Evolutionary conservation across 805 yeast species (phyloP).

Genomic region (Candida boleticola): DNA sequence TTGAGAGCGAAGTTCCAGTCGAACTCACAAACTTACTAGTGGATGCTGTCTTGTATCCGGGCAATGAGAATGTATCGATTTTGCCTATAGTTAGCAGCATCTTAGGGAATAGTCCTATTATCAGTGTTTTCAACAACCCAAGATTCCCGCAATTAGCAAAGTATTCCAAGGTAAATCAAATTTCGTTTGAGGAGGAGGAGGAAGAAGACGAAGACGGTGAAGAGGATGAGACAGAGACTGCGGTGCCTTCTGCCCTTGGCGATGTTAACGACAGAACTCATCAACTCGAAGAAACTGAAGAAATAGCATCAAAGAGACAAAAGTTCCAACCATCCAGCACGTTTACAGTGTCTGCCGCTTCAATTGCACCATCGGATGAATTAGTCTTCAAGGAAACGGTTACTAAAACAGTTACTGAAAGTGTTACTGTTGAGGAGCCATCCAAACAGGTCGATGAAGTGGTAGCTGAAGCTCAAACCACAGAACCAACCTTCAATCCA

Average conservation of each 20-base stretch:
- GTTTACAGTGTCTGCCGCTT: neutral
- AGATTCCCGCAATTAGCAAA: conserved; percentile 58
- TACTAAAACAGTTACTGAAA: neutral
- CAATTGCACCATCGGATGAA: neutral
- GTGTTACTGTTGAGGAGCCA: conserved; percentile 3
- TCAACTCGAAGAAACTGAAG: conserved; percentile 42
- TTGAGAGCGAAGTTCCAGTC: conserved; percentile 21
- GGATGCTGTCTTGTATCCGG: conserved; percentile 66
- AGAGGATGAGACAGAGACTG: conserved; percentile 10
- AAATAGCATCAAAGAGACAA: conserved; percentile 39
- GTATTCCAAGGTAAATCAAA: conserved; percentile 31
- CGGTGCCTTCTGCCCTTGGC: neutral
- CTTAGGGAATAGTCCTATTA: conserved; percentile 46
- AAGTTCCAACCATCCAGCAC: neutral
- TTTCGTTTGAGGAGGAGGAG: conserved; percentile 34
- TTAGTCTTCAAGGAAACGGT: neutral
- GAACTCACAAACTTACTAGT: conserved; percentile 43
- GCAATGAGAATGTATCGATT: conserved; percentile 58
- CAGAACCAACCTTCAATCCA: neutral
- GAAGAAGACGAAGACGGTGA: conserved; percentile 33
- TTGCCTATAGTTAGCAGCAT: conserved; percentile 67
- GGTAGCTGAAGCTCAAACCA: neutral
- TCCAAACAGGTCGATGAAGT: neutral
- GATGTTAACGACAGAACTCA: conserved; percentile 20
- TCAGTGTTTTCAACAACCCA: conserved; percentile 69